These are phyloP conservation scores for Adansonia digitata DNA, from an alignment of 345 rosid species.

Conservation along the genomic window DNA sequence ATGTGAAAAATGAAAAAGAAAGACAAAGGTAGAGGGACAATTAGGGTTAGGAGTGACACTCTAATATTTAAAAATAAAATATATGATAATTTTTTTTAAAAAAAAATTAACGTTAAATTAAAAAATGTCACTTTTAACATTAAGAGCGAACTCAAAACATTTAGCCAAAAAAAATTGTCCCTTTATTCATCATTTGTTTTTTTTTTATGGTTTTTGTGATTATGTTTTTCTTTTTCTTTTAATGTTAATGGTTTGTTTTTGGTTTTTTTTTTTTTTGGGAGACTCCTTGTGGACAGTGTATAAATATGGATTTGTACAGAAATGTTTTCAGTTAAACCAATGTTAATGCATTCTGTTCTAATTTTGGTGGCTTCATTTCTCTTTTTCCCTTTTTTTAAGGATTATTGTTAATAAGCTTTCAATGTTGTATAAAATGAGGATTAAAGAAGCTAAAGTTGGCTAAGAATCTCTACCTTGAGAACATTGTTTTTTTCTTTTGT, in stretches of 20 bases:
- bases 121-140: too few species aligned
- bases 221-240: neutral
- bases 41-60: neutral
- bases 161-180: too few species aligned
- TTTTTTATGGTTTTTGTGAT: neutral
- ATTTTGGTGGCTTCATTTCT: neutral
- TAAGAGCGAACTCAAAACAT: too few species aligned
- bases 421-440: too few species aligned
- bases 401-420: neutral
- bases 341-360: neutral
- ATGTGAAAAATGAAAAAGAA: neutral
- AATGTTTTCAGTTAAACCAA: neutral
- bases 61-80: neutral
- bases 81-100: too few species aligned
- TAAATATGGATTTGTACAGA: slow-evolving; percentile 16
- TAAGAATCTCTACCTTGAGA: neutral
- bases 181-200: neutral
- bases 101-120: too few species aligned
- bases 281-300: slow-evolving; percentile 2
- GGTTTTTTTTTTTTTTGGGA: neutral
- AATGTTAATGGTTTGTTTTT: neutral
- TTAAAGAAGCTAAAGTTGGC: too few species aligned
- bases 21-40: neutral
- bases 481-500: neutral
- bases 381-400: neutral